Conservation (phyloP, 768 basidiomycete species). For the Trametes cingulata region DNA sequence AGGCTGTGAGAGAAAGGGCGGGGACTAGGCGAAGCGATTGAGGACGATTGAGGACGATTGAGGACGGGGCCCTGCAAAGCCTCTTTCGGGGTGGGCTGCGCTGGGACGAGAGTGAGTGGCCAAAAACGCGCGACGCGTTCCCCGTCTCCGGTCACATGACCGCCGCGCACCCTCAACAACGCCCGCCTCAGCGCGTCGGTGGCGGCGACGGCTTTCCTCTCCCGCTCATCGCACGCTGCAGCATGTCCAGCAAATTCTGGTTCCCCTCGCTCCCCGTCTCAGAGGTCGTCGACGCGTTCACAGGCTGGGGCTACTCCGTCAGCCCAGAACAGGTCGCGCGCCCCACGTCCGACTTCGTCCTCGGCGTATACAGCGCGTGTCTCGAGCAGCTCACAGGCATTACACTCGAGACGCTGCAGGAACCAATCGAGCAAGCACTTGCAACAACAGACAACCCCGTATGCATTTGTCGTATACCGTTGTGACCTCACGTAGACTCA, state of each 20-base stretch:
- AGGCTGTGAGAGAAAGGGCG: background rate
- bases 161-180: slow-evolving; percentile 7
- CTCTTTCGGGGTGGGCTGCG: background rate
- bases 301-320: slow-evolving; percentile 68
- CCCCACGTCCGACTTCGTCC: slow-evolving; percentile 72
- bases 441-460: slow-evolving; percentile 56
- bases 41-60: slow-evolving; percentile 1
- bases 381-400: slow-evolving; percentile 72
- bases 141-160: slow-evolving; percentile 15
- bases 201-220: background rate
- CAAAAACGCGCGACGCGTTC: slow-evolving; percentile 15
- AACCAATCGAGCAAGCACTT: slow-evolving; percentile 58
- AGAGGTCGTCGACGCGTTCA: slow-evolving; percentile 66
- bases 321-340: slow-evolving; percentile 66
- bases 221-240: background rate
- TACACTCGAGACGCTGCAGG: slow-evolving; percentile 55
- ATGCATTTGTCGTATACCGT: slow-evolving; percentile 3
- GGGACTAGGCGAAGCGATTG: background rate
- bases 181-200: background rate
- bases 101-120: background rate
- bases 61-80: background rate
- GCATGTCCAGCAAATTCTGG: slow-evolving; percentile 42
- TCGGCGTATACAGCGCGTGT: slow-evolving; percentile 67
- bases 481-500: background rate
- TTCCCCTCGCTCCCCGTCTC: slow-evolving; percentile 66